These are phyloP conservation scores for Plasmodium relictum DNA, from an alignment of 169 alveolate species.

Conservation along the genomic window DNA sequence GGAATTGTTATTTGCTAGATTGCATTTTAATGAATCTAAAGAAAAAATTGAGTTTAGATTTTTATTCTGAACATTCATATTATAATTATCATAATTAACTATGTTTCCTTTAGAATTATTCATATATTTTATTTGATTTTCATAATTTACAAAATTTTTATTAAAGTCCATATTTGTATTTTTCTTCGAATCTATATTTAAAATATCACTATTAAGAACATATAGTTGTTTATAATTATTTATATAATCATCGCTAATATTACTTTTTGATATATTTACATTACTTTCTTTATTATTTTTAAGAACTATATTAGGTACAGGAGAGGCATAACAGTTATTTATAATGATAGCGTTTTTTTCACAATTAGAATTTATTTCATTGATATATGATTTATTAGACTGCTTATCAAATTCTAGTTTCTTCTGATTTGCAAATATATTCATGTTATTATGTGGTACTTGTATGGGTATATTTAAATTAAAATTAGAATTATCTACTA, in stretches of 20 bases:
- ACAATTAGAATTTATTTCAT: background rate
- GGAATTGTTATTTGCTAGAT: background rate
- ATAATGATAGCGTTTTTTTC: conserved; percentile 9
- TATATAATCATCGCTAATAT: conserved; percentile 10
- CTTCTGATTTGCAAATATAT: background rate
- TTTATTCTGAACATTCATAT: conserved; percentile 7
- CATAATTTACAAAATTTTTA: conserved; percentile 12
- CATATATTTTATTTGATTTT: conserved; percentile 24
- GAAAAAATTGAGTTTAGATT: background rate
- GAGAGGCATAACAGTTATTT: background rate
- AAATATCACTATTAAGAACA: background rate
- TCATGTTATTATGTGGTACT: background rate
- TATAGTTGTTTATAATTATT: conserved; percentile 32
- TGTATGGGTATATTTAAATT: background rate
- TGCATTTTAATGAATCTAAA: conserved; percentile 3
- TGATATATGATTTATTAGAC: background rate
- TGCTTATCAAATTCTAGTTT: background rate
- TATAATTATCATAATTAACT: conserved; percentile 7
- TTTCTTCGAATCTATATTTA: conserved; percentile 5
- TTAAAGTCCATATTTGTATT: conserved; percentile 5
- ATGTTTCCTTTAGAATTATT: conserved; percentile 6
- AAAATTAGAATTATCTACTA: background rate
- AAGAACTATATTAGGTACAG: background rate
- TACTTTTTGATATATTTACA: conserved; percentile 13
- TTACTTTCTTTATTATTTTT: background rate